Evolutionary conservation across 805 yeast species (phyloP).

Genomic region (Suhomyces kilbournensis): DNA sequence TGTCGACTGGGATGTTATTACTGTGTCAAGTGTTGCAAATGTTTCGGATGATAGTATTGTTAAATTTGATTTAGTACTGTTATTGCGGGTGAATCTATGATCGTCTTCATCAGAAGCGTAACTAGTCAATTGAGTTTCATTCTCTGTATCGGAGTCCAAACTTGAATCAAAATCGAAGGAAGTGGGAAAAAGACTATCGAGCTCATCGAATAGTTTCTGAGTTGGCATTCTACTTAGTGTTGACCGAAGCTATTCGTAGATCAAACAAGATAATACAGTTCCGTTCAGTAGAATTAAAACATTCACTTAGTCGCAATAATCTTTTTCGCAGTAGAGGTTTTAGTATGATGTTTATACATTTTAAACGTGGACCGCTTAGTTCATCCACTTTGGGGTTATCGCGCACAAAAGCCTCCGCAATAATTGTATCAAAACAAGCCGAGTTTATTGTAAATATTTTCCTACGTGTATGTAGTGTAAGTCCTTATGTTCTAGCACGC

Average conservation of each 20-base stretch:
- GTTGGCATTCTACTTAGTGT: constrained; percentile 2
- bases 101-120: not conserved
- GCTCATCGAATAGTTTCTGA: constrained; percentile 1
- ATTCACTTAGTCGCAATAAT: not conserved
- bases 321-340: not conserved
- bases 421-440: not conserved
- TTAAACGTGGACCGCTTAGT: not conserved
- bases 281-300: not conserved
- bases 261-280: not conserved
- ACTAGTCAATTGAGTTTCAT: not conserved
- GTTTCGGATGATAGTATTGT: constrained; percentile 8
- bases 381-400: not conserved
- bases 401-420: constrained; percentile 1
- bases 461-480: not conserved
- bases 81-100: constrained; percentile 6
- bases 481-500: not conserved
- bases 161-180: constrained; percentile 4
- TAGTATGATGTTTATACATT: not conserved
- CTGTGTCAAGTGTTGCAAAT: constrained; percentile 5
- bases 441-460: not conserved
- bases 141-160: not conserved
- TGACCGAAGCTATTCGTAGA: not conserved
- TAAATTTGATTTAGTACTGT: constrained; percentile 11
- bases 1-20: constrained; percentile 5
- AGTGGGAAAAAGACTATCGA: constrained; percentile 1